phyloP scores from a whole-genome alignment of 2,329 filamentous ascomycete genomes.

The Phialocephala sp. region DNA sequence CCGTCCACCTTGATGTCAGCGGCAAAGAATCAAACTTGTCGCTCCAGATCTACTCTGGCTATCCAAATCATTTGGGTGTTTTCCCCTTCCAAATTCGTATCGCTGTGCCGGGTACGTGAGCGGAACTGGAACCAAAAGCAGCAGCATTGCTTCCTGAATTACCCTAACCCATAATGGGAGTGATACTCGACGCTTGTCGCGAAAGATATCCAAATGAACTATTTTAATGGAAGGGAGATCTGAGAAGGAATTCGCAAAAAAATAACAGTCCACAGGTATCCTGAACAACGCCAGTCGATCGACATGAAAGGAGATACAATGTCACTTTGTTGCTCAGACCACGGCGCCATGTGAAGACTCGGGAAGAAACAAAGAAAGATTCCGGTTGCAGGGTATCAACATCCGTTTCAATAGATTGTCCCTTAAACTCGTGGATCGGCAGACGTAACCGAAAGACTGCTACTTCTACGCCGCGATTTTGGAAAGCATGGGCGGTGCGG shows the following conservation, averaged over 20 bases:
- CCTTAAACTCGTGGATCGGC: not conserved
- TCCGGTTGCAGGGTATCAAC: not conserved
- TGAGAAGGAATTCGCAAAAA: too few species aligned
- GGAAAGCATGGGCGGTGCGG: too few species aligned
- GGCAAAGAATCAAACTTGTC: not conserved
- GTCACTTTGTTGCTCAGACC: not conserved
- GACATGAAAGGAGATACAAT: not conserved
- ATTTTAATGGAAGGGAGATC: too few species aligned
- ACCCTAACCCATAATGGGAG: not conserved
- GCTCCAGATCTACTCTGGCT: not conserved
- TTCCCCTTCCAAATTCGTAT: not conserved
- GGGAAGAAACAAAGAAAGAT: not conserved
- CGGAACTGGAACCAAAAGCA: not conserved
- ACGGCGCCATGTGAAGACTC: not conserved
- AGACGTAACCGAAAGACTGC: not conserved
- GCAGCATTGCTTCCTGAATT: not conserved
- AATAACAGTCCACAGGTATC: too few species aligned
- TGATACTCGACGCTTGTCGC: not conserved
- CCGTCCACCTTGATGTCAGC: not conserved
- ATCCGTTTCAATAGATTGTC: not conserved
- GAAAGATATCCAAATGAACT: not conserved
- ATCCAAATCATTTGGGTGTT: not conserved
- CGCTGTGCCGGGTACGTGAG: not conserved
- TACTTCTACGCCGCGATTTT: not conserved
- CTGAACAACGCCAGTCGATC: not conserved